A percentile compares a stretch with the other conserved stretches of the same genome.
Evolutionary conservation across 345 rosid genomes (phyloP).

Genomic region (Psidium guajava): DNA sequence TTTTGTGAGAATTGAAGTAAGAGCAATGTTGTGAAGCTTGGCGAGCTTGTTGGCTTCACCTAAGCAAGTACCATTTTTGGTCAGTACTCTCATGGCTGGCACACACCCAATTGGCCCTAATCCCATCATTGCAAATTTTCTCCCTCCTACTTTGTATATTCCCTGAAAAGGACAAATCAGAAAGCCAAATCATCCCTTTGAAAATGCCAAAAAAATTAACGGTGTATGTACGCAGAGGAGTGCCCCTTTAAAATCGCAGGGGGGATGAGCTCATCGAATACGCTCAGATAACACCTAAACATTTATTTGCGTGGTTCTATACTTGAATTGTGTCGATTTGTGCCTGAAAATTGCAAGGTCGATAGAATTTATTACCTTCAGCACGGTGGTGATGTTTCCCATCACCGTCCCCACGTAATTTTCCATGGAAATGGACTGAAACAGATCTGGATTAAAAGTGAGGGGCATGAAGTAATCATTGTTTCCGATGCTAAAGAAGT

Average conservation of each 20-base stretch:
- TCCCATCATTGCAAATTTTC: background rate
- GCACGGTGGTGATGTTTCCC: slow-evolving; percentile 7
- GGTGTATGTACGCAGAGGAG: no score
- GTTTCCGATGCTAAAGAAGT: slow-evolving; percentile 3
- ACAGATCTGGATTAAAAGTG: background rate
- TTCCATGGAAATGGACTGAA: background rate
- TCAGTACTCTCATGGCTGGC: background rate
- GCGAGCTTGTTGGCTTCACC: background rate
- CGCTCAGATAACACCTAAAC: no score
- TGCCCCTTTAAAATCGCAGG: no score
- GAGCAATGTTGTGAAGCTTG: no score
- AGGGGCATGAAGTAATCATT: background rate
- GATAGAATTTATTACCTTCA: slow-evolving; percentile 2
- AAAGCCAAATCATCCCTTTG: background rate
- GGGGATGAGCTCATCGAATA: no score
- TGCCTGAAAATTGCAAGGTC: background rate
- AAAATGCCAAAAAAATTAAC: background rate
- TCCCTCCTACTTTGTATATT: background rate
- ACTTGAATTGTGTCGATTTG: background rate
- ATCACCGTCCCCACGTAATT: slow-evolving; percentile 8
- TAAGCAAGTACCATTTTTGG: background rate
- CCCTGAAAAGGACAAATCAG: background rate
- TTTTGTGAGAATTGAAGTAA: slow-evolving; percentile 1
- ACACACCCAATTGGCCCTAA: background rate
- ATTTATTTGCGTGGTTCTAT: no score